Evolutionary conservation across 441 rosid genomes (phyloP).

Genomic region (Gossypium davidsonii): DNA sequence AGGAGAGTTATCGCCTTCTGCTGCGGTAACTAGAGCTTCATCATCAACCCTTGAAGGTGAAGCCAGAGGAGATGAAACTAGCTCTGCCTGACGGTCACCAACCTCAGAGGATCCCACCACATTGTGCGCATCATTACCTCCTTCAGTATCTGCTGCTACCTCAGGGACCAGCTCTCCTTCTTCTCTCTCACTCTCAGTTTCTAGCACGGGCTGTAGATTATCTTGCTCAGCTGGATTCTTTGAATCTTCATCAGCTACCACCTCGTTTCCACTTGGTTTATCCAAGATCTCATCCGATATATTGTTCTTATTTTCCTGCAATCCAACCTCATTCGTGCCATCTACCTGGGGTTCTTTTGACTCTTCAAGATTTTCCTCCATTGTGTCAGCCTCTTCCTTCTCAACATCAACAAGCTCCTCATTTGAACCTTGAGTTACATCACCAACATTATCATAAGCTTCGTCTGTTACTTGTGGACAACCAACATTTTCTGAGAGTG

Average conservation of each 20-base stretch:
- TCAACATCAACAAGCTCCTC: constrained; percentile 54
- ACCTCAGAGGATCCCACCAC: constrained; percentile 48
- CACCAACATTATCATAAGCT: constrained; percentile 37
- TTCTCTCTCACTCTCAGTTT: constrained; percentile 66
- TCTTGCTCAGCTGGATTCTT: constrained; percentile 50
- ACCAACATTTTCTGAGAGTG: constrained; percentile 31
- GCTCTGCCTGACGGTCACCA: constrained; percentile 44
- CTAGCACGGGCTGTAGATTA: constrained; percentile 35
- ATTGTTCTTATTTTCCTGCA: constrained; percentile 35
- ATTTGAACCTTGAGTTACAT: constrained; percentile 31
- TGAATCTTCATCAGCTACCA: constrained; percentile 38
- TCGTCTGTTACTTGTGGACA: constrained; percentile 41
- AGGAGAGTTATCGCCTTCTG: constrained; percentile 45
- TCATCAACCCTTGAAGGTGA: constrained; percentile 64
- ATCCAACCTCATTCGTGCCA: constrained; percentile 33
- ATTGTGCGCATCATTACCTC: constrained; percentile 33
- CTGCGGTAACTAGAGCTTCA: constrained; percentile 31
- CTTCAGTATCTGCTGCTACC: constrained; percentile 57
- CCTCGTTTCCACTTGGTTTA: constrained; percentile 39
- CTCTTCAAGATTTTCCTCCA: constrained; percentile 45
- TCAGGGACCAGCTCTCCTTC: constrained; percentile 80
- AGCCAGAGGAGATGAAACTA: constrained; percentile 39
- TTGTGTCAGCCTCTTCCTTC: constrained; percentile 52
- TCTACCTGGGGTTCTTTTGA: constrained; percentile 43
- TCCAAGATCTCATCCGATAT: constrained; percentile 42